Base-by-base conservation (phyloP, 257 asterid species). In the Solanum sejunctum region DNA sequence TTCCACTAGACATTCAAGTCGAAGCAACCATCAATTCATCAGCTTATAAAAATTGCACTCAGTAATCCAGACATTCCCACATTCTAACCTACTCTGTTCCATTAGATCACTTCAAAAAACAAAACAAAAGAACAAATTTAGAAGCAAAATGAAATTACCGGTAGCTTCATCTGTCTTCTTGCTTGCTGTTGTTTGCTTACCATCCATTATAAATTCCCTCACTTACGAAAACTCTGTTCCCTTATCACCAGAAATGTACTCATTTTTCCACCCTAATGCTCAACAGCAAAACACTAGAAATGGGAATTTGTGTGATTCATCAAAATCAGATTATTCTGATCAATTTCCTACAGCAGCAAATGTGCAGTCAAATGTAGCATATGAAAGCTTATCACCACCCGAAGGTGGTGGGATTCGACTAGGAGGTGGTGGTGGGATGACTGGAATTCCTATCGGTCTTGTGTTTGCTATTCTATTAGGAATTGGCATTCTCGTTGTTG, bases 231-330 rank as follows among this genome's bases (percentile, higher is more conserved):
- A 56, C 60, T 91, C 91, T 3, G 2, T 84, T 23, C 87, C 91
- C 45, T 56, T 89, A 82, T 64, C 91, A 51, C 90, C 91, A 11
- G 87, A 89, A 52, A 87, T 88, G 15, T 89, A 88, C 55, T 86
- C 84, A 0, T 89, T 88, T 52, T 91, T 88, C 84, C 86, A 91
- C 86, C 85, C 93, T 21, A 64, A 89, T 15, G 21, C 89, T 20
- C 86, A 84, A 36, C 80, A 61, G 18, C 60, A 47, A 45, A 63
- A 41, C 12, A 57, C 73, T 81, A 39, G 13, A 41, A 2, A 39
- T 58, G 18, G 18, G 51, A 45, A 54, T 58, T 60, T 41, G 28
- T 63, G 61, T 61, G 72, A 63, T 39, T 20, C 28, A 70, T 70
- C 49, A 67, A 12, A 67, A 32, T 32, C 32, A 17, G 54, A 41